Base-by-base conservation (phyloP, 257 asterid genomes). In the Thymus mandschuricus region DNA sequence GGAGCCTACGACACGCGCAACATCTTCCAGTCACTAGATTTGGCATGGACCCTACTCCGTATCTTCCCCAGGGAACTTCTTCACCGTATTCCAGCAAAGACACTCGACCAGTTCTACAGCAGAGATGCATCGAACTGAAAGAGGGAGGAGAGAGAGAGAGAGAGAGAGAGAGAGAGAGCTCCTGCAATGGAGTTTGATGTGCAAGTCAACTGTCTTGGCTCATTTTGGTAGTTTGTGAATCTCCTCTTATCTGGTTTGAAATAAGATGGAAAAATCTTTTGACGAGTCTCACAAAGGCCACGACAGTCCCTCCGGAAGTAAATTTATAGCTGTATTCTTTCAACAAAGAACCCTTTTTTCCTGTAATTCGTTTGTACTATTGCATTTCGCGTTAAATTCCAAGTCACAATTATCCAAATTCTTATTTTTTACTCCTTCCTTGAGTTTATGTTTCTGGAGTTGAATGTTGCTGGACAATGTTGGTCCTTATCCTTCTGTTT, bases 11-110 rank as follows among this genome's bases (percentile, higher is more conserved):
- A 89, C 86, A 89, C 96, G 50, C 96, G 96, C 70, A 89, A 89
- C 86, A 84, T 87, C 79, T 87, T 85, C 85, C 99, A 95, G 83
- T 95, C 99, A 0, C 97, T 95, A 2, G 99, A 95, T 79, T 67
- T 95, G 79, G 98, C 99, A 4, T 95, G 99, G 99, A 95, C 99
- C 2, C 88, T 95, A 70, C 98, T 95, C 74, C 85, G 99, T 10
- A 95, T 95, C 83, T 95, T 92, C 68, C 99, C 99, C 7, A 87
- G 99, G 30, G 99, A 95, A 66, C 97, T 95, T 59, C 96, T 95
- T 52, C 97, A 95, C 52, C 98, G 99, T 83, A 95, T 95, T 64
- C 99, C 99, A 12, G 98, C 97, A 9, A 95, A 95, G 92, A 95
- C 99, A 6, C 91, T 95, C 34, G 99, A 95, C 52, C 83, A 62